These are phyloP conservation scores for Bruguiera parviflora DNA, from an alignment of 345 rosid species.

Conservation along the genomic window DNA sequence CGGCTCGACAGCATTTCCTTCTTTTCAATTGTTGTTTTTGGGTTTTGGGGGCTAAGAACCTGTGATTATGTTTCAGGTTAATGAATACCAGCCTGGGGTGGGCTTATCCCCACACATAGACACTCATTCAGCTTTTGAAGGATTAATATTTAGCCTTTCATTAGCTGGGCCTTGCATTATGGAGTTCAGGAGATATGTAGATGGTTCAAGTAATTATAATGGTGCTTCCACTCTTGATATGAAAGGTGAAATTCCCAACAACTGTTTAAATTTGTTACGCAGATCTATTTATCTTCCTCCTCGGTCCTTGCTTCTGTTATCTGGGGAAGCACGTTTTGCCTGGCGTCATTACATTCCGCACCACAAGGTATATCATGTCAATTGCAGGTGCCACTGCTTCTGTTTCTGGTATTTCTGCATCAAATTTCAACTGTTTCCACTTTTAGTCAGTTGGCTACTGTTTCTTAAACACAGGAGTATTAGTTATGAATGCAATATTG, in stretches of 20 bases:
- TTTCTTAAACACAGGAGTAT: too few species aligned
- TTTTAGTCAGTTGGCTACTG: not conserved
- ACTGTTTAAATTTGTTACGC: slow-evolving; percentile 37
- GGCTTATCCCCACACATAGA: slow-evolving; percentile 97
- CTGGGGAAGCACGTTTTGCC: slow-evolving; percentile 94
- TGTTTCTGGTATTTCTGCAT: not conserved
- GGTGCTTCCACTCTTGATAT: slow-evolving; percentile 27
- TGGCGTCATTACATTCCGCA: slow-evolving; percentile 98
- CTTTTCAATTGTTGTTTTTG: too few species aligned
- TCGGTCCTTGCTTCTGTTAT: slow-evolving; percentile 82
- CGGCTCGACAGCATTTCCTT: not conserved
- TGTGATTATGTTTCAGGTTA: slow-evolving; percentile 51
- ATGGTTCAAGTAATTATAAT: slow-evolving; percentile 42
- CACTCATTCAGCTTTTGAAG: slow-evolving; percentile 95
- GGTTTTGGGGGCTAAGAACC: slow-evolving; percentile 15
- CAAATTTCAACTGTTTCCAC: not conserved
- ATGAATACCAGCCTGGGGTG: slow-evolving; percentile 95
- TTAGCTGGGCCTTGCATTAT: slow-evolving; percentile 96
- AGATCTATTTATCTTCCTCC: slow-evolving; percentile 82
- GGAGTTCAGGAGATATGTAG: slow-evolving; percentile 84
- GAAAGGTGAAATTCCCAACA: slow-evolving; percentile 34
- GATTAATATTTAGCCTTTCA: slow-evolving; percentile 86
- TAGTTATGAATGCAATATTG: too few species aligned
- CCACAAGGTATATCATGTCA: slow-evolving; percentile 58
- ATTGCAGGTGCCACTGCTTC: not conserved